Evolutionary conservation across 768 basidiomycete genomes (phyloP), one percentile per base, ranked within the genome.

Genomic region (Tulasnella sp.): DNA sequence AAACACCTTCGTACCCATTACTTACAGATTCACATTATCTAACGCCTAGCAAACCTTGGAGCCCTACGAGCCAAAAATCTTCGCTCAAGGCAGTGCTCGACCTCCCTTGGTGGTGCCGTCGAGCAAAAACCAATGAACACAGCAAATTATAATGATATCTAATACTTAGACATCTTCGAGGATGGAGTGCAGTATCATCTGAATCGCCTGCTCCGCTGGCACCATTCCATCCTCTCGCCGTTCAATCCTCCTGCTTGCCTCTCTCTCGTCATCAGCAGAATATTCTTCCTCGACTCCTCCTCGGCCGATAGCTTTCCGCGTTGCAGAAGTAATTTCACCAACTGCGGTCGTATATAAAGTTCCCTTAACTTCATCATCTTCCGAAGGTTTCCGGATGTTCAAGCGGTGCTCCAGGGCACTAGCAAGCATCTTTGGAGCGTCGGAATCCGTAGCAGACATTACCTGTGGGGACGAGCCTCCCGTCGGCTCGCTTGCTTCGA

Each of bases 371-470:
- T 94, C 92, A n/a, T n/a, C n/a, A 79, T 93, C 92, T 80, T 90
- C 87, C 1, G 92, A 92, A 0, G 92, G 90, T 83, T 91, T 88
- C 48, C 93, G 87, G 78, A 93, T 88, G 74, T 92, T 87, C 80
- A 95, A 83, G 16, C 94, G 91, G 85, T 95, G 94, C 9, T 92
- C 91, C 40, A 95, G 88, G 0, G 92, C 90, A 34, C 92, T 86
- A 46, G 92, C 92, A 81, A 93, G 89, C 39, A 94, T 90, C 80
- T 92, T 88, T 78, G 92, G 92, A 81, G 93, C 88, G 82, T 95
- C 92, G 79, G 91, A 91, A 84, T 93, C 92, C 7, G 91, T 91
- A 5, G 93, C 90, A 79, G 92, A 92, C 81, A 92, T 68, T 31
- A 52, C 31, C 46, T 38, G 40, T 19, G 56, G 40, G 24, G 42